A percentile compares a stretch with the other conserved stretches of the same genome.
These are phyloP conservation scores for Xylaria sp. DNA, from an alignment of 2,329 filamentous ascomycete species.

Conservation along the genomic window DNA sequence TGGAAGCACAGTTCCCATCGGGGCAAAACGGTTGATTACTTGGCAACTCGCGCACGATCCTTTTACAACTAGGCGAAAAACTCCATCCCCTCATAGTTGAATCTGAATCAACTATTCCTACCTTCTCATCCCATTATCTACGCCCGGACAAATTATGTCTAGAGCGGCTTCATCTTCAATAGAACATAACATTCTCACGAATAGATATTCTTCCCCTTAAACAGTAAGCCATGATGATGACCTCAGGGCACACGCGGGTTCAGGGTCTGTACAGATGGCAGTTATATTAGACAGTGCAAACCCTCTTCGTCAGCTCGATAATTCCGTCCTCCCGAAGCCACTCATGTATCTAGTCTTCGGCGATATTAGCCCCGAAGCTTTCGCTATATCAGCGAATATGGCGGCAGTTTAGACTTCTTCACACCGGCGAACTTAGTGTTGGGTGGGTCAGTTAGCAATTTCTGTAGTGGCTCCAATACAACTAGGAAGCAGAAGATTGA, in stretches of 20 bases:
- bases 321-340: neutral
- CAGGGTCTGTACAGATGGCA: neutral
- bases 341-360: conserved; percentile 15
- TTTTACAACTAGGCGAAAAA: neutral
- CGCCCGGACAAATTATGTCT: neutral
- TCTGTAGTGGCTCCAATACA: neutral
- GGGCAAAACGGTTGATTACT: conserved; percentile 9
- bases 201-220: neutral
- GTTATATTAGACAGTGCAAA: neutral
- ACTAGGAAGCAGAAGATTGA: neutral
- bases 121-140: too few species aligned
- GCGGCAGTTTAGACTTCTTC: conserved; percentile 52
- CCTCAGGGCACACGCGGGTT: neutral
- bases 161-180: neutral
- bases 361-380: conserved; percentile 36
- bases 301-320: neutral
- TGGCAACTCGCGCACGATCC: neutral
- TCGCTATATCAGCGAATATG: conserved; percentile 55
- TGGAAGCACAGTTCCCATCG: conserved; percentile 20
- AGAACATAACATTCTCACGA: neutral
- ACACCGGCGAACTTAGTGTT: conserved; percentile 6
- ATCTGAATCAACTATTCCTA: neutral
- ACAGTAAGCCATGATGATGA: neutral
- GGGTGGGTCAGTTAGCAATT: neutral
- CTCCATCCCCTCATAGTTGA: neutral